Evolutionary conservation across 2,329 filamentous ascomycete genomes (phyloP), one percentile per base, ranked within the genome.

Genomic region (Aspergillus caelatus): DNA sequence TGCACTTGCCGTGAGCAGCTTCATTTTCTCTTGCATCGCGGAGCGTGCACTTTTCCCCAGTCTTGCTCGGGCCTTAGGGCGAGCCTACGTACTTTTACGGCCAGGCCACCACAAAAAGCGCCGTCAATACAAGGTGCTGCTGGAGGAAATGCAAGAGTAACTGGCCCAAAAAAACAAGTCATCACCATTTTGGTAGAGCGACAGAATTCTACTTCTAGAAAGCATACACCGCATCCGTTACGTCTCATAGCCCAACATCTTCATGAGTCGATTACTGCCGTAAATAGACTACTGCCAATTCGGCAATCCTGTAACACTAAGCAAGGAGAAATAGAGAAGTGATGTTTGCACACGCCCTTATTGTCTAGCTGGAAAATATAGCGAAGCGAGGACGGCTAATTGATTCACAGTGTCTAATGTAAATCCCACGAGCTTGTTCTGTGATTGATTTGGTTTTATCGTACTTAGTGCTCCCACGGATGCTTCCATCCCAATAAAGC

Each of bases 401-500:
- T 21, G 26, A 32, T 52, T 19, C 16, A 52, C 19, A 3, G 21
- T 16, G 28, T 32, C 14, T 12, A 19, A 19, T 23, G 52, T 39
- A 36, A 39, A 36, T 10, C 19, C 32, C 19, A 14, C 9, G 11
- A 39, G 52, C 32, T 32, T 36, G 30, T 54, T 53, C 10, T 36
- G 28, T 36, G n/a, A 32, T 36, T 36, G 5, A 26, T 16, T 14
- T 55, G 36, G 30, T 46, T 61, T 61, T 55, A 57, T 56, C 46
- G 48, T 41, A 63, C 80, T 86, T 84, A 97, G 82, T 97, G 93
- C 72, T 97, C 94, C 93, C 93, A 97, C 69, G 93, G 95, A 81
- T 98, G 95, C 84, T 93, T 97, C 91, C 89, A 93, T 78, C 95
- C 95, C 73, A 99, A 78, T 68, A 98, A 83, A 60, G 89, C 94